Percentiles rank a stretch among this genome's conserved stretches.
phyloP scores from a whole-genome alignment of 1,284 basidiomycete genomes.

The Ustilago nuda region DNA sequence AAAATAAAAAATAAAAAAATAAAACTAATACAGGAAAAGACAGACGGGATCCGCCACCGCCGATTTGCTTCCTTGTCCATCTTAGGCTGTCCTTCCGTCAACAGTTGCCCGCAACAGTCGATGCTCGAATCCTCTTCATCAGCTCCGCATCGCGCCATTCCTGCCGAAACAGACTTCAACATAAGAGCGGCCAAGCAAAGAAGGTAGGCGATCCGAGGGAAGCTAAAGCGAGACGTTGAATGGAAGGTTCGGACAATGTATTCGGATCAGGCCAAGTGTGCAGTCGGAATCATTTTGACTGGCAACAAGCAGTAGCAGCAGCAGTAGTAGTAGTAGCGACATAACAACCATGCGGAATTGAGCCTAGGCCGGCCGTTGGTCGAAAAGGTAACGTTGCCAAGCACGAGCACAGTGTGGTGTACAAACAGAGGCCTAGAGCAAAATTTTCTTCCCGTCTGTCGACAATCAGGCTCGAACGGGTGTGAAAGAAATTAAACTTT shows the following conservation, averaged over 20 bases:
- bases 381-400: neutral
- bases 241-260: neutral
- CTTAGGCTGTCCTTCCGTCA: too few relatives aligned
- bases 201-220: neutral
- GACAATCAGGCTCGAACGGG: neutral
- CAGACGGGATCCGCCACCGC: slow-evolving; percentile 8
- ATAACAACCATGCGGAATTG: neutral
- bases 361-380: neutral
- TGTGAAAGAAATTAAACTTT: slow-evolving; percentile 7
- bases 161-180: neutral
- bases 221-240: slow-evolving; percentile 4
- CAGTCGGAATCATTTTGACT: slow-evolving; percentile 11
- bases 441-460: neutral
- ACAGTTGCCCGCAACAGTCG: neutral
- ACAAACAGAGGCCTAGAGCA: slow-evolving; percentile 4
- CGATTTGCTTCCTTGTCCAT: neutral
- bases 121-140: neutral
- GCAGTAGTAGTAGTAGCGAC: neutral
- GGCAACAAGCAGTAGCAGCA: slow-evolving; percentile 3
- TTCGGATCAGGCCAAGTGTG: slow-evolving; percentile 4
- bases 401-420: neutral
- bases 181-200: neutral
- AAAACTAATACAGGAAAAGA: slow-evolving; percentile 5
- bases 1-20: neutral
- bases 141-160: neutral